Percentiles rank a stretch among this genome's conserved stretches.
These are phyloP conservation scores for Endocarpon pusillum DNA, from an alignment of 495 filamentous ascomycete species.

Conservation along the genomic window DNA sequence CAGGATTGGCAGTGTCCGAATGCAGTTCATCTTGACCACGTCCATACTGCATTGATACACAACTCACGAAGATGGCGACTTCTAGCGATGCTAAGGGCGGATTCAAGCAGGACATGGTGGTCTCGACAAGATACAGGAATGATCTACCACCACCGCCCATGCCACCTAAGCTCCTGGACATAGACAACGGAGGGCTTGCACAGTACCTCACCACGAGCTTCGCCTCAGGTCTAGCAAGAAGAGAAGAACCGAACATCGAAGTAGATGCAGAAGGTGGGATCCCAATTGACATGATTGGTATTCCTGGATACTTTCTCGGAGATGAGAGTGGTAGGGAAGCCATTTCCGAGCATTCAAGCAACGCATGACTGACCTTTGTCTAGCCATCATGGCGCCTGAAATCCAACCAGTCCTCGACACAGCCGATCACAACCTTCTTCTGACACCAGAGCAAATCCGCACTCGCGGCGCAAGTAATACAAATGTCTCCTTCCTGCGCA, in stretches of 20 bases:
- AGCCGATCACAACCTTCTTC: slow-evolving; percentile 62
- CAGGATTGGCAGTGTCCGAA: no score
- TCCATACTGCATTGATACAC: no score
- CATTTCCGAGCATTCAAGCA: neutral
- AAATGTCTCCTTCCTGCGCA: slow-evolving; percentile 82
- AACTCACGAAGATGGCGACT: neutral
- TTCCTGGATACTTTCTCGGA: slow-evolving; percentile 85
- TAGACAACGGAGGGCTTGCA: slow-evolving; percentile 76
- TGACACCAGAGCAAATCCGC: slow-evolving; percentile 61
- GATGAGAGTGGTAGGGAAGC: slow-evolving; percentile 74
- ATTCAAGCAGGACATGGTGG: slow-evolving; percentile 71
- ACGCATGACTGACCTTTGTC: slow-evolving; percentile 8
- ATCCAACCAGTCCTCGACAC: slow-evolving; percentile 56
- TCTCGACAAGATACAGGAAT: slow-evolving; percentile 87
- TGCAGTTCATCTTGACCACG: no score
- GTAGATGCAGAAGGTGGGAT: slow-evolving; percentile 95
- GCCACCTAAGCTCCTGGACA: slow-evolving; percentile 89
- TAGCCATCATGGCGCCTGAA: slow-evolving; percentile 67
- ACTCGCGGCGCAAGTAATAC: slow-evolving; percentile 53
- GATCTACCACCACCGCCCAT: slow-evolving; percentile 80
- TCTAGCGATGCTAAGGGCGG: neutral
- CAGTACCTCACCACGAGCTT: slow-evolving; percentile 80
- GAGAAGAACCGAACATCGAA: slow-evolving; percentile 90
- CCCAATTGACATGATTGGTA: slow-evolving; percentile 86
- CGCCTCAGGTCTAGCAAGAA: slow-evolving; percentile 68